Conservation (phyloP, 2,329 filamentous ascomycete genomes). For the Xenosphaeropsis pyriputrescens region DNA sequence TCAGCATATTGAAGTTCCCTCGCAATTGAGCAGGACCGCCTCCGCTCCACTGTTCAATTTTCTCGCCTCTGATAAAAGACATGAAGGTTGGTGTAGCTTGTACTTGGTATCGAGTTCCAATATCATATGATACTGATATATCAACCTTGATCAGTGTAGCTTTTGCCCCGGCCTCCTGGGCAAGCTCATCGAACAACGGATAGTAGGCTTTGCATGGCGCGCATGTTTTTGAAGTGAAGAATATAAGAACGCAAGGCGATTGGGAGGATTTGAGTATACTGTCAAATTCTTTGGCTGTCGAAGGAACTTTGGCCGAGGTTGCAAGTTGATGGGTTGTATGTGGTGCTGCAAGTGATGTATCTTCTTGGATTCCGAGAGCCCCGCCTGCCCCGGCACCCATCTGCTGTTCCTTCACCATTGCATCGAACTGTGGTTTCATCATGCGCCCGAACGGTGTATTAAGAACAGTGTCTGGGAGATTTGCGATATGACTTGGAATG, state of each 20-base stretch:
- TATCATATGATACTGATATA: constrained; percentile 48
- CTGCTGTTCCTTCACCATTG: constrained; percentile 44
- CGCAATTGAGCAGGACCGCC: constrained; percentile 55
- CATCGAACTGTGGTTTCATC: constrained; percentile 63
- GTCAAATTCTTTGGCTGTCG: constrained; percentile 43
- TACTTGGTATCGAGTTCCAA: constrained; percentile 51
- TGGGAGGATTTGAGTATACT: constrained; percentile 41
- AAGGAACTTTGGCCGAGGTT: constrained; percentile 45
- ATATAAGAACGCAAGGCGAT: constrained; percentile 62
- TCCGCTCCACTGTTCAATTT: constrained; percentile 70
- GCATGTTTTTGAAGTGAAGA: constrained; percentile 86
- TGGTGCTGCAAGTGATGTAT: constrained; percentile 6
- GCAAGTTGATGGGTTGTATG: constrained; percentile 8
- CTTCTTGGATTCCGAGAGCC: constrained; percentile 13
- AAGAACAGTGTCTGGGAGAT: constrained; percentile 72
- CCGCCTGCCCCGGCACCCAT: constrained; percentile 19
- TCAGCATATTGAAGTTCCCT: constrained; percentile 57
- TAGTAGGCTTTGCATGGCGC: constrained; percentile 74
- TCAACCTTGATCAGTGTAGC: constrained; percentile 74
- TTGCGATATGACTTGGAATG: constrained; percentile 76
- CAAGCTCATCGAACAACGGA: constrained; percentile 67
- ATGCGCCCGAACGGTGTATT: constrained; percentile 80
- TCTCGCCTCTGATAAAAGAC: constrained; percentile 62
- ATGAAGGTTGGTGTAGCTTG: constrained; percentile 78
- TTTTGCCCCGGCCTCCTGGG: constrained; percentile 53